Base-by-base conservation (phyloP, 441 rosid species). In the Euphorbia celastroides region DNA sequence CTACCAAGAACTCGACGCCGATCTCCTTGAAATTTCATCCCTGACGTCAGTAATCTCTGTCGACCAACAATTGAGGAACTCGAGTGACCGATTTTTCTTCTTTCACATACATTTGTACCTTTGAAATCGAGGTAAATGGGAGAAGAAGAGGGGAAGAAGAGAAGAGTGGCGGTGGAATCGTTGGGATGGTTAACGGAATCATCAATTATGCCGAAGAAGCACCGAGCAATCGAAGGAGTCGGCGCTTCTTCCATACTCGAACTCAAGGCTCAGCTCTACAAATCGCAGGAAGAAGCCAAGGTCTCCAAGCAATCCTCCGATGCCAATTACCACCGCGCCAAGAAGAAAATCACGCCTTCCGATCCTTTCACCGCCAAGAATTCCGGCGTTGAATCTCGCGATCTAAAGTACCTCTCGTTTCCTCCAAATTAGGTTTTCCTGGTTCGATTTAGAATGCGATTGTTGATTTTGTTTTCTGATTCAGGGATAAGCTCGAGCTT, bases 161-260 rank as follows among this genome's bases (percentile, higher is more conserved):
- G 84, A 80, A 80, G 94, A 69, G 85, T 74, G 64, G 80, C 72
- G 76, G 86, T 81, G 75, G 97, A 93, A 75, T 91, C 97, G 31
- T 70, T 89, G 62, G 99, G 96, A 83, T 93, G 99, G 99, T 69
- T 91, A 28, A 91, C 96, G 77, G 97, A 93, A 69, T 93, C 97
- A 0, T 72, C 96, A 3, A 89, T 93, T 48, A 74, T 89, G 85
- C 99, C 97, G 5, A 91, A 84, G 82, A 90, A 83, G 71, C 96
- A 88, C 72, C 86, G 95, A 19, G 78, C 86, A 22, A 93, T 93
- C 11, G 95, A 86, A 51, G 99, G 97, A 13, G 96, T 91, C 0
- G 99, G 99, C 19, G 77, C 88, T 26, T 86, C 95, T 17, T 91
- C 99, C 27, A 89, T 91, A 62, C 70, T 93, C 32, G 93, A 91